Percentiles rank a stretch among this genome's conserved stretches.
These are phyloP conservation scores for Gnomoniopsis sp. DNA, from an alignment of 2,329 filamentous ascomycete genomes.

Conservation along the genomic window DNA sequence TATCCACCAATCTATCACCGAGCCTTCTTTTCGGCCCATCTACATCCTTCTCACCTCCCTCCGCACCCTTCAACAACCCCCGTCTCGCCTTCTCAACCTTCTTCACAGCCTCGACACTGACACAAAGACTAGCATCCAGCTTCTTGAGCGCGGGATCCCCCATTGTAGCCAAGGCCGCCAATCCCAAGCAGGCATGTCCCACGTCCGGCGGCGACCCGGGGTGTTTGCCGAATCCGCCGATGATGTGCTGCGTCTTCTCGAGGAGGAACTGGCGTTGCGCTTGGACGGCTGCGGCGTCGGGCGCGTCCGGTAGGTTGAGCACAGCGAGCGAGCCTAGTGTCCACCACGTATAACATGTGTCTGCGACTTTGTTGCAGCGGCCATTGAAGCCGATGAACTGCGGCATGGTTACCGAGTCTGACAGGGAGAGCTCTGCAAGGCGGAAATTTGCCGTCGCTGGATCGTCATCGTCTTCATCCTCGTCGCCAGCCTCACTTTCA, in stretches of 20 bases:
- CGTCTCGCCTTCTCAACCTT: slow-evolving; percentile 47
- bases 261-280: slow-evolving; percentile 76
- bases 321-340: slow-evolving; percentile 62
- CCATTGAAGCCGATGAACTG: slow-evolving; percentile 76
- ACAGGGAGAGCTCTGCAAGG: slow-evolving; percentile 32
- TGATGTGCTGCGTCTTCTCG: slow-evolving; percentile 79
- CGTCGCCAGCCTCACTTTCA: slow-evolving; percentile 40
- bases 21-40: background rate
- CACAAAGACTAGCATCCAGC: slow-evolving; percentile 74
- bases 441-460: slow-evolving; percentile 26
- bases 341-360: slow-evolving; percentile 98
- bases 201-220: slow-evolving; percentile 70
- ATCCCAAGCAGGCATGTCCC: slow-evolving; percentile 84
- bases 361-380: slow-evolving; percentile 82
- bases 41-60: background rate
- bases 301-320: slow-evolving; percentile 41
- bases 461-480: slow-evolving; percentile 34
- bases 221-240: slow-evolving; percentile 78
- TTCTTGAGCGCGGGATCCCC: slow-evolving; percentile 65
- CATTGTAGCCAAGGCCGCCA: slow-evolving; percentile 74
- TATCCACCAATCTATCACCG: slow-evolving; percentile 11
- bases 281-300: slow-evolving; percentile 53
- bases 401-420: slow-evolving; percentile 20
- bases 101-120: slow-evolving; percentile 58
- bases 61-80: slow-evolving; percentile 28